Percentiles rank a stretch among this genome's conserved stretches.
phyloP scores from a whole-genome alignment of 2,329 filamentous ascomycete species.

The Colletotrichum sp. region DNA sequence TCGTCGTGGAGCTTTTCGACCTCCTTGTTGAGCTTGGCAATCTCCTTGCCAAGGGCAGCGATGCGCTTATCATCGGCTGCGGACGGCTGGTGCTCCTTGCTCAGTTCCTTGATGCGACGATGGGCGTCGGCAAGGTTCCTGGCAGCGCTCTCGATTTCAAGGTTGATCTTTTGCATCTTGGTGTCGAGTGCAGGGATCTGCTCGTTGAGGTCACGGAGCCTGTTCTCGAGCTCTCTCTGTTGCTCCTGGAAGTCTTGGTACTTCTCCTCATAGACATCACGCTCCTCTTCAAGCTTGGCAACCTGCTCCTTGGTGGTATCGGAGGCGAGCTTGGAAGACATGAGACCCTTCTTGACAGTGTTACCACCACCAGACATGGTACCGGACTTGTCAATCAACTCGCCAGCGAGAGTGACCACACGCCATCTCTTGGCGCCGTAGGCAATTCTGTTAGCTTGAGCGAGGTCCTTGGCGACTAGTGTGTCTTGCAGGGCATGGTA shows the following conservation, averaged over 20 bases:
- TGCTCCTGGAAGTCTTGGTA: conserved; percentile 87
- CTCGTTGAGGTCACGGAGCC: conserved; percentile 74
- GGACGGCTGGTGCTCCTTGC: conserved; percentile 80
- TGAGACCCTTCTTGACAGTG: conserved; percentile 87
- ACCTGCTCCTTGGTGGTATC: conserved; percentile 91
- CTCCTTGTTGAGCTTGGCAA: conserved; percentile 76
- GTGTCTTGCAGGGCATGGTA: conserved; percentile 97
- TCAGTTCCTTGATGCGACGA: conserved; percentile 84
- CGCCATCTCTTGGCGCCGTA: conserved; percentile 95
- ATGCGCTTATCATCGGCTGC: conserved; percentile 80
- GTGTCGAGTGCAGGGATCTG: conserved; percentile 87
- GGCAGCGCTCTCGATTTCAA: conserved; percentile 87
- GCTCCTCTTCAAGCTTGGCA: conserved; percentile 82
- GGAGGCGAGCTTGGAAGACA: conserved; percentile 94
- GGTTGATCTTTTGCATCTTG: conserved; percentile 85
- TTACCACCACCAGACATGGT: conserved; percentile 98
- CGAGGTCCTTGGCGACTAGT: conserved; percentile 87
- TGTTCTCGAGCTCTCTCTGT: conserved; percentile 78
- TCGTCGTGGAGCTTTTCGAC: conserved; percentile 81
- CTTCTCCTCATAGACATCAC: conserved; percentile 82
- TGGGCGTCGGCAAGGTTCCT: conserved; percentile 85
- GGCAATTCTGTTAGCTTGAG: conserved; percentile 96
- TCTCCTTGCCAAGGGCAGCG: conserved; percentile 76
- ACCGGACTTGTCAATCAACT: conserved; percentile 96
- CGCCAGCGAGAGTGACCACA: conserved; percentile 92